phyloP scores from a whole-genome alignment of 2,329 filamentous ascomycete species.

The Ilyonectria destructans region DNA sequence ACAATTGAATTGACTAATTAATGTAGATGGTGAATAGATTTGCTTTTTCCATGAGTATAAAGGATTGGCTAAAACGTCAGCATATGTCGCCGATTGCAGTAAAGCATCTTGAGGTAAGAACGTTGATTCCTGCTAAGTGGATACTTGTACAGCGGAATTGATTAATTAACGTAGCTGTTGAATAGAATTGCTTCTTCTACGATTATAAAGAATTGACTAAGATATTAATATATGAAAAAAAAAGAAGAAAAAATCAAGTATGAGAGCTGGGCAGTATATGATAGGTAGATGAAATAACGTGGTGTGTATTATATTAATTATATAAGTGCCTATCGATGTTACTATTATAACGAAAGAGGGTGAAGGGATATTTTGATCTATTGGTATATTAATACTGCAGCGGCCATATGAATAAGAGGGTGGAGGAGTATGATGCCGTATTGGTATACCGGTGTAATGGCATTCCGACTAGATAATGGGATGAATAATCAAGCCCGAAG shows the following conservation, averaged over 20 bases:
- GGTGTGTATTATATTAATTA: constrained; percentile 2
- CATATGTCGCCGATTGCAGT: constrained; percentile 10
- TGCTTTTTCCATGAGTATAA: neutral
- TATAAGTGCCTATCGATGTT: constrained; percentile 1
- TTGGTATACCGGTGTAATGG: too few species aligned
- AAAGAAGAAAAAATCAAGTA: neutral
- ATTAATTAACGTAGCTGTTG: constrained; percentile 15
- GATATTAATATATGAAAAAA: constrained; percentile 4
- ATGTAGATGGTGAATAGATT: too few species aligned
- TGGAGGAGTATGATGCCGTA: neutral
- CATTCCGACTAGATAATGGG: too few species aligned
- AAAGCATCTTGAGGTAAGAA: constrained; percentile 11
- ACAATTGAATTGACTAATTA: constrained; percentile 1
- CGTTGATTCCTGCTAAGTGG: constrained; percentile 12
- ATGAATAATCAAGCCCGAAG: too few species aligned
- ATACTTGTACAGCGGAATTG: neutral
- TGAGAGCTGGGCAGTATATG: too few species aligned
- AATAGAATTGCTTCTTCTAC: constrained; percentile 5
- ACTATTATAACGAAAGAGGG: constrained; percentile 24
- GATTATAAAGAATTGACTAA: constrained; percentile 2
- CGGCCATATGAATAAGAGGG: constrained; percentile 7
- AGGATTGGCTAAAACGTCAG: constrained; percentile 3
- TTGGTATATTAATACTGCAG: constrained; percentile 20
- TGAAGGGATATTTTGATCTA: neutral
- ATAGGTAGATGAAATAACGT: too few species aligned